Conservation (phyloP, 805 yeast species). For the Trichomonascus vanleenenianus region DNA sequence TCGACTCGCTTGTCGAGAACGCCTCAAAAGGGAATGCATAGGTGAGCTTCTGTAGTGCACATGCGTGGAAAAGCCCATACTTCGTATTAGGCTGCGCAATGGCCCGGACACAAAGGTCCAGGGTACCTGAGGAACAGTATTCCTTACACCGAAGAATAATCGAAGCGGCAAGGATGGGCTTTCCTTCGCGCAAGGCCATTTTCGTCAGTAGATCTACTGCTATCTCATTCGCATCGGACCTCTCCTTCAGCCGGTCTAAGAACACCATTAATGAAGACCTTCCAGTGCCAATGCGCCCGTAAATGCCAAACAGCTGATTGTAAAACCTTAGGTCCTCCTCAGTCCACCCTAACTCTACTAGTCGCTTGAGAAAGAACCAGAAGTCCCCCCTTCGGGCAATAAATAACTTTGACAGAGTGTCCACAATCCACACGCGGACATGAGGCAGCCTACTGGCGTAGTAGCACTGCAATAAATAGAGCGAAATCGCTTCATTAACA, state of each 20-base stretch:
- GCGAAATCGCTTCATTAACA: no score
- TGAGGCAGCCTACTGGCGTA: no score
- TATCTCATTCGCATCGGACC: no score
- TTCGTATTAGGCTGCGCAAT: neutral
- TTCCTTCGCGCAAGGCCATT: neutral
- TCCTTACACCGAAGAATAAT: neutral
- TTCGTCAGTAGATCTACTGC: neutral
- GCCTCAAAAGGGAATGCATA: neutral
- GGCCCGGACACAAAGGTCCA: neutral
- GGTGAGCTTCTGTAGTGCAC: neutral
- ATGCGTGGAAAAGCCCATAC: neutral
- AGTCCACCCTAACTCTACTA: neutral
- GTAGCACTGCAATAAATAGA: no score
- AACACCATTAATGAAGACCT: neutral
- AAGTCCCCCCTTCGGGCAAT: neutral
- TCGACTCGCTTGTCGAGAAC: neutral
- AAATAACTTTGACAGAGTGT: no score
- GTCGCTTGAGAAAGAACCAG: neutral
- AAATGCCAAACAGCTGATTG: neutral
- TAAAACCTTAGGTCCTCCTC: neutral
- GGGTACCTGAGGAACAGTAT: neutral
- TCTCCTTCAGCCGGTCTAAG: neutral
- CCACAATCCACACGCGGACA: no score
- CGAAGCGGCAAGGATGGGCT: conserved; percentile 1
- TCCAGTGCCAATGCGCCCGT: neutral